These are phyloP conservation scores for Fraxinus nigra DNA, from an alignment of 305 asterid genomes.

Conservation along the genomic window DNA sequence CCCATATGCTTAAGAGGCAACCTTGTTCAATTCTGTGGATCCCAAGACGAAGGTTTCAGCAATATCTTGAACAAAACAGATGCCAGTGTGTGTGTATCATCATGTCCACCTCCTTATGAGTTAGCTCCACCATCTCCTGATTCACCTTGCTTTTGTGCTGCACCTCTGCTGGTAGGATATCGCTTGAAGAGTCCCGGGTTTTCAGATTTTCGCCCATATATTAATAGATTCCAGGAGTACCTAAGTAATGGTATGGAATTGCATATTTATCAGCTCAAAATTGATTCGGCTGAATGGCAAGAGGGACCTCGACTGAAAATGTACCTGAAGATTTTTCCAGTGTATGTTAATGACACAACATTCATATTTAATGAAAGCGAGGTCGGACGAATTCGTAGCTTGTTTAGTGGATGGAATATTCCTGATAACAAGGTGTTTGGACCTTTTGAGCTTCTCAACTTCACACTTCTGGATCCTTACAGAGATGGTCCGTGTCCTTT, in stretches of 20 bases:
- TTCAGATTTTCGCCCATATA: constrained; percentile 64
- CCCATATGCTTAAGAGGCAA: constrained; percentile 53
- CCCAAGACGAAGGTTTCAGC: constrained; percentile 43
- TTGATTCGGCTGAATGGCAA: constrained; percentile 59
- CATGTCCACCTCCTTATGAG: constrained; percentile 63
- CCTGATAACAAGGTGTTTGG: constrained; percentile 70
- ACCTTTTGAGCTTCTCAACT: constrained; percentile 84
- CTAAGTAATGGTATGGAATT: constrained; percentile 60
- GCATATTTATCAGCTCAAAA: constrained; percentile 57
- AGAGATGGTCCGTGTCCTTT: constrained; percentile 43
- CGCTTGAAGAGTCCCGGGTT: constrained; percentile 95
- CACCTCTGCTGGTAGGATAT: constrained; percentile 73
- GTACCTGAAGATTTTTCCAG: constrained; percentile 77
- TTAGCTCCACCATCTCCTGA: constrained; percentile 55
- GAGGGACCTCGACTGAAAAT: constrained; percentile 77
- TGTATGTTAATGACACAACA: constrained; percentile 31
- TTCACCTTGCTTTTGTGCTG: constrained; percentile 71
- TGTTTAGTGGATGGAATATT: constrained; percentile 79
- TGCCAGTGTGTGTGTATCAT: constrained; percentile 37
- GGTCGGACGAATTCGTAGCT: constrained; percentile 52
- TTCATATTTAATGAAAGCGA: constrained; percentile 55
- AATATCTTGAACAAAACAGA: constrained; percentile 27
- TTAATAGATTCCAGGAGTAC: constrained; percentile 47
- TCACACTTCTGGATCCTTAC: constrained; percentile 69
- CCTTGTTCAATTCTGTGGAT: constrained; percentile 45